Conservation (phyloP, 495 filamentous ascomycete genomes). For the Podospora pseudoanserina region DNA sequence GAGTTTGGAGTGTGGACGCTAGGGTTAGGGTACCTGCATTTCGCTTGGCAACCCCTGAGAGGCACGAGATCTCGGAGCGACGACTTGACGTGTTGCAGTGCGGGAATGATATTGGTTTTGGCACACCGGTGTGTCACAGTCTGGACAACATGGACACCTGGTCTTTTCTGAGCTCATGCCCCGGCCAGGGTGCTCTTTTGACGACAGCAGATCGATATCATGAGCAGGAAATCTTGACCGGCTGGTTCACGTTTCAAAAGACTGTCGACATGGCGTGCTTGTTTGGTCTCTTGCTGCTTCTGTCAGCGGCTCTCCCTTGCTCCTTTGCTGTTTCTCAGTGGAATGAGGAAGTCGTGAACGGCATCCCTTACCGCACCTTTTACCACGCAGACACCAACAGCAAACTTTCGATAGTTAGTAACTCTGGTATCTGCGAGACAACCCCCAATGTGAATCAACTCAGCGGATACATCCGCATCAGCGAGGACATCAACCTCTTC, state of each 20-base stretch:
- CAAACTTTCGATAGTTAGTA: slow-evolving; percentile 49
- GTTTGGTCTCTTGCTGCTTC: neutral
- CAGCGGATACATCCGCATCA: slow-evolving; percentile 54
- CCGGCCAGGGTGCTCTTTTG: too few relatives aligned
- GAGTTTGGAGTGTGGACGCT: neutral
- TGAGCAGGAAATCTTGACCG: neutral
- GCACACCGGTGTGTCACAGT: too few relatives aligned
- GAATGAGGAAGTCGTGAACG: neutral
- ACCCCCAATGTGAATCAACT: slow-evolving; percentile 55
- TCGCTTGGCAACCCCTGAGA: neutral
- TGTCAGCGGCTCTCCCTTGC: neutral
- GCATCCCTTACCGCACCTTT: slow-evolving; percentile 38
- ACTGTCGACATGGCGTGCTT: neutral
- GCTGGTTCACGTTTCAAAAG: neutral
- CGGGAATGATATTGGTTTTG: too few relatives aligned
- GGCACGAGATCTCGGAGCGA: neutral
- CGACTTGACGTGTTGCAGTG: neutral
- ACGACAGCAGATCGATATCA: too few relatives aligned
- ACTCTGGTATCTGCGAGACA: slow-evolving; percentile 55
- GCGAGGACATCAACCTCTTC: slow-evolving; percentile 52
- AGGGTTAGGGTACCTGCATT: neutral
- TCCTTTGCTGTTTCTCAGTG: neutral
- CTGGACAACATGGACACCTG: too few relatives aligned
- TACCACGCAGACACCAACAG: slow-evolving; percentile 51
- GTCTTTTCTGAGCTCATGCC: too few relatives aligned